These are phyloP conservation scores for Spathaspora girioi DNA, from an alignment of 805 yeast genomes.

Conservation along the genomic window DNA sequence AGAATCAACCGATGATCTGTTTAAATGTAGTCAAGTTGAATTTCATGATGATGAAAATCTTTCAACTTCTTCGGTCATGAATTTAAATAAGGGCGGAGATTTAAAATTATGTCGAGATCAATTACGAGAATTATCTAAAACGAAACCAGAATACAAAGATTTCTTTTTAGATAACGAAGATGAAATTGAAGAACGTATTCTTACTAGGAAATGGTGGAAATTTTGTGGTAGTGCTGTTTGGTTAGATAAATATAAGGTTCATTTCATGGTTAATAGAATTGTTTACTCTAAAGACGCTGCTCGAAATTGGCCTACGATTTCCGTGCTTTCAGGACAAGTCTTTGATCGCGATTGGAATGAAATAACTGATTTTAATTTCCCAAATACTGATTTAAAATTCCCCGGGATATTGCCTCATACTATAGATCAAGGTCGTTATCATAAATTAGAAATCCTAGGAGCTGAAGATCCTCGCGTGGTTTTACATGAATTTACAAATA, in stretches of 20 bases:
- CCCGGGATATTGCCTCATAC: conserved; percentile 10
- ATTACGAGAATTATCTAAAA: conserved; percentile 6
- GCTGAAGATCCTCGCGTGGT: conserved; percentile 17
- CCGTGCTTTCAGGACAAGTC: conserved; percentile 20
- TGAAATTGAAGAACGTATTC: conserved; percentile 10
- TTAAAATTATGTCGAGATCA: conserved; percentile 9
- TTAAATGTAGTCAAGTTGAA: conserved; percentile 3
- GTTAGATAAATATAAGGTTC: conserved; percentile 25
- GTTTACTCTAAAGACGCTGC: conserved; percentile 17
- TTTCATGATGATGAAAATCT: neutral
- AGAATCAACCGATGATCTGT: neutral
- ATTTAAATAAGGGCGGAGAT: conserved; percentile 4
- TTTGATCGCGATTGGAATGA: conserved; percentile 20
- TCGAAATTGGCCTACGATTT: conserved; percentile 20
- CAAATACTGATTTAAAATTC: conserved; percentile 4
- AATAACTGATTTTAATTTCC: conserved; percentile 8
- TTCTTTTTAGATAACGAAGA: conserved; percentile 10
- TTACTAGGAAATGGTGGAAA: conserved; percentile 10
- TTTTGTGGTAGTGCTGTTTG: conserved; percentile 19
- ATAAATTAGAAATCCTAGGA: conserved; percentile 4
- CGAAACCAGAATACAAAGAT: conserved; percentile 6
- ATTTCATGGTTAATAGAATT: conserved; percentile 25
- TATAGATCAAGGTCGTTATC: conserved; percentile 4
- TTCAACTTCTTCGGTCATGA: neutral
- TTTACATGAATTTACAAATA: conserved; percentile 8